Conservation (phyloP, 2,329 filamentous ascomycete species). For the Nemania sp. region DNA sequence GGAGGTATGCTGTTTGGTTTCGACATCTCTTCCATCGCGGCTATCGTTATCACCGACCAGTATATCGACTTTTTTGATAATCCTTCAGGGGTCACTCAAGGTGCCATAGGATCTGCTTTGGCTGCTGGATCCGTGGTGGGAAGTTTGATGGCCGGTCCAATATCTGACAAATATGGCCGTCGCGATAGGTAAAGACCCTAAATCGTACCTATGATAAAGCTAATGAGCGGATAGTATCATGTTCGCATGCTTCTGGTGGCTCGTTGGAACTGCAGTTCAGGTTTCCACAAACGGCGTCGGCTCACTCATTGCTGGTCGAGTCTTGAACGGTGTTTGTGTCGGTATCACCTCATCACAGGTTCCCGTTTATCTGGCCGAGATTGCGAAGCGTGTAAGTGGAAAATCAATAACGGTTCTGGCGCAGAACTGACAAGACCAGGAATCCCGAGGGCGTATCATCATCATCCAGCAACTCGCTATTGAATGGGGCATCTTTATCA, state of each 20-base stretch:
- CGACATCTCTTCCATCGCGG: constrained; percentile 69
- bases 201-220: neutral
- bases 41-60: constrained; percentile 64
- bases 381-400: constrained; percentile 61
- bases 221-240: constrained; percentile 52
- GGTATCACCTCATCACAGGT: constrained; percentile 76
- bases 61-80: constrained; percentile 66
- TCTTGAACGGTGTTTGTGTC: constrained; percentile 74
- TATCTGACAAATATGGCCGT: constrained; percentile 63
- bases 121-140: constrained; percentile 65
- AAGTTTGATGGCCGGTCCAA: constrained; percentile 60
- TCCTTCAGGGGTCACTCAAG: constrained; percentile 60
- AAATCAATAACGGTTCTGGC: constrained; percentile 32
- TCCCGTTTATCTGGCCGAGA: constrained; percentile 75
- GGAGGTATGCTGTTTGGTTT: constrained; percentile 61
- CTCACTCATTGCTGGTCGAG: constrained; percentile 65
- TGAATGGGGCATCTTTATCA: constrained; percentile 76
- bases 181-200: constrained; percentile 50
- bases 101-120: constrained; percentile 65
- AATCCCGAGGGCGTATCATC: constrained; percentile 71
- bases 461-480: constrained; percentile 81
- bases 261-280: constrained; percentile 70
- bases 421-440: constrained; percentile 48
- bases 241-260: constrained; percentile 62
- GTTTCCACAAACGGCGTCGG: constrained; percentile 68